These are phyloP conservation scores for Teunomyces gatunensis DNA, from an alignment of 805 yeast species.

Conservation along the genomic window DNA sequence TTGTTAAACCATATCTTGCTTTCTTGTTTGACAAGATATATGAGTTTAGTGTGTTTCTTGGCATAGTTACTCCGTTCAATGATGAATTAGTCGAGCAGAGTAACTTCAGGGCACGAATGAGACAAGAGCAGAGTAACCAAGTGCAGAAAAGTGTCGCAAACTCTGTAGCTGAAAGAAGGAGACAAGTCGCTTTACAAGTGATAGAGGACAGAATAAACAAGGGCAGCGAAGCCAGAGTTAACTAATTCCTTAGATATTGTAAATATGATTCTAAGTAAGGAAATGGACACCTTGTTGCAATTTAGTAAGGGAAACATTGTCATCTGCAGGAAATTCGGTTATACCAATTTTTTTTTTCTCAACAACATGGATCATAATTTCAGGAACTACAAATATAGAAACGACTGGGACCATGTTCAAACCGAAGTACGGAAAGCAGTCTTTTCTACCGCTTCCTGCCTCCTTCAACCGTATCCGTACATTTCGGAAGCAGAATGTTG, in stretches of 20 bases:
- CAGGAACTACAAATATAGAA: conserved; percentile 1
- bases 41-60: conserved; percentile 39
- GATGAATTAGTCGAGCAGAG: conserved; percentile 70
- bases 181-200: conserved; percentile 74
- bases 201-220: conserved; percentile 59
- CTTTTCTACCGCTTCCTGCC: conserved; percentile 30
- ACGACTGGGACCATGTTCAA: conserved; percentile 17
- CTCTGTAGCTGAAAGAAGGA: conserved; percentile 68
- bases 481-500: conserved; percentile 14
- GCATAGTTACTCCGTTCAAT: conserved; percentile 59
- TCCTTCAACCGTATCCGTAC: conserved; percentile 18
- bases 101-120: conserved; percentile 65
- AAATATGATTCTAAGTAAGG: background rate
- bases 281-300: background rate
- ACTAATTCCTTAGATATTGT: background rate
- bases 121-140: conserved; percentile 50
- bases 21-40: conserved; percentile 46
- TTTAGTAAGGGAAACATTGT: background rate
- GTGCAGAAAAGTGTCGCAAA: conserved; percentile 36
- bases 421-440: conserved; percentile 25
- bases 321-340: background rate
- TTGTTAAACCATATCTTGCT: conserved; percentile 48
- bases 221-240: conserved; percentile 8
- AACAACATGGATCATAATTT: background rate
- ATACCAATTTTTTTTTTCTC: conserved; percentile 1